Conservation (phyloP, 2,329 filamentous ascomycete species). For the Colletotrichum australisinense region DNA sequence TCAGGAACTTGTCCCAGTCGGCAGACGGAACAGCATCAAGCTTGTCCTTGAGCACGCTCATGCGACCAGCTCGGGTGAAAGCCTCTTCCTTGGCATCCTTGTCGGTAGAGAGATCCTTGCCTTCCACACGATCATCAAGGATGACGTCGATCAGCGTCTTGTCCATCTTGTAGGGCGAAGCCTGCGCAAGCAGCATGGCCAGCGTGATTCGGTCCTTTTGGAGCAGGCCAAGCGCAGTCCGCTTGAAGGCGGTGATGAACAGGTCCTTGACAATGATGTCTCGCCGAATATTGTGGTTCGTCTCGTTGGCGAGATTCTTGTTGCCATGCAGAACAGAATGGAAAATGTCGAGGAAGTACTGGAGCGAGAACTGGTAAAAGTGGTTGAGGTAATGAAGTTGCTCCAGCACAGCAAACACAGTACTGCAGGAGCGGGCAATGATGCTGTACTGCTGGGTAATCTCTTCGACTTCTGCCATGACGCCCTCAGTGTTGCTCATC, state of each 20-base stretch:
- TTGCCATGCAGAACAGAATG: slow-evolving; percentile 88
- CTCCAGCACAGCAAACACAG: slow-evolving; percentile 95
- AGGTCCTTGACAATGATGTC: slow-evolving; percentile 92
- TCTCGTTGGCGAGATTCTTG: slow-evolving; percentile 75
- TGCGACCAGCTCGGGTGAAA: slow-evolving; percentile 74
- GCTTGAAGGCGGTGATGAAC: slow-evolving; percentile 90
- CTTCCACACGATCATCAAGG: slow-evolving; percentile 80
- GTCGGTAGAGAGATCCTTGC: slow-evolving; percentile 81
- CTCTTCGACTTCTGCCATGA: slow-evolving; percentile 97
- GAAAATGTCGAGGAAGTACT: slow-evolving; percentile 99
- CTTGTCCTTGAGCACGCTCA: slow-evolving; percentile 79
- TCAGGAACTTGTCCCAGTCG: slow-evolving; percentile 85
- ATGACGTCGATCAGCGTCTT: slow-evolving; percentile 88
- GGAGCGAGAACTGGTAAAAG: slow-evolving; percentile 99
- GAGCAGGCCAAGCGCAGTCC: slow-evolving; percentile 91
- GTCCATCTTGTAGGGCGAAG: slow-evolving; percentile 96
- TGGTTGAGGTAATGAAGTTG: slow-evolving; percentile 98
- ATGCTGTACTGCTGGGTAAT: slow-evolving; percentile 95
- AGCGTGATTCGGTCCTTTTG: slow-evolving; percentile 96
- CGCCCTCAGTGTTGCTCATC: slow-evolving; percentile 95
- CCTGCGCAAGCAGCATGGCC: slow-evolving; percentile 94
- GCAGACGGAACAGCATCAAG: slow-evolving; percentile 70
- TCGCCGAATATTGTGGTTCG: slow-evolving; percentile 81
- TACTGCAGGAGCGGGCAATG: slow-evolving; percentile 94
- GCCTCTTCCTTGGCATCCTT: slow-evolving; percentile 73